These are phyloP conservation scores for Malus sieversii DNA, from an alignment of 306 rosid species.

Conservation along the genomic window DNA sequence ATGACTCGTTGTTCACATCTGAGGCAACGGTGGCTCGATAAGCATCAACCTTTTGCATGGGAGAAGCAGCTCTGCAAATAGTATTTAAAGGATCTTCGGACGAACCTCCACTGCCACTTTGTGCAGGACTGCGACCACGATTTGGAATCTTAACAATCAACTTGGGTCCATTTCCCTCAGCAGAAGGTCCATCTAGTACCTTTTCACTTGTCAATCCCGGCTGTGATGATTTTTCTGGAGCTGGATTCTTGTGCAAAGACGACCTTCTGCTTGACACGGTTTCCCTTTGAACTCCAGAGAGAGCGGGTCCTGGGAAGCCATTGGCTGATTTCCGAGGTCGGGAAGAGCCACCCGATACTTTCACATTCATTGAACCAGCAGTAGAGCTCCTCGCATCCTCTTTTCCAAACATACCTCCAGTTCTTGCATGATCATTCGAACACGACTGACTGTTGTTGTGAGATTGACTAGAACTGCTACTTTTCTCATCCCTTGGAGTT, in stretches of 20 bases:
- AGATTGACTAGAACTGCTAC: slow-evolving; percentile 90
- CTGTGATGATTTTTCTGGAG: slow-evolving; percentile 41
- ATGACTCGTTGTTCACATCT: slow-evolving; percentile 42
- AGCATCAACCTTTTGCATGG: slow-evolving; percentile 45
- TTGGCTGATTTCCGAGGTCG: slow-evolving; percentile 60
- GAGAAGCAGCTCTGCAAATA: slow-evolving; percentile 53
- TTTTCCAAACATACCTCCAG: slow-evolving; percentile 43
- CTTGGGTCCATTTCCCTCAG: slow-evolving; percentile 48
- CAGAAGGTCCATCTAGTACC: slow-evolving; percentile 37
- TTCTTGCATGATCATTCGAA: slow-evolving; percentile 66
- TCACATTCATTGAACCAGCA: slow-evolving; percentile 50
- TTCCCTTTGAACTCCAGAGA: slow-evolving; percentile 52
- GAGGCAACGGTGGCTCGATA: slow-evolving; percentile 27
- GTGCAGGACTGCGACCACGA: slow-evolving; percentile 63
- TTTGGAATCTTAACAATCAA: slow-evolving; percentile 65
- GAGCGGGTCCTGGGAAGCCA: slow-evolving; percentile 52
- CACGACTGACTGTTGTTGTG: slow-evolving; percentile 82
- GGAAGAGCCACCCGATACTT: slow-evolving; percentile 40
- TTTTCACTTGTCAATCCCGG: slow-evolving; percentile 35
- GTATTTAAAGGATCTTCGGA: slow-evolving; percentile 46
- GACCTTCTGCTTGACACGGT: slow-evolving; percentile 21
- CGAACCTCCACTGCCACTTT: slow-evolving; percentile 49
- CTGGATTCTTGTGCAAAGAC: slow-evolving; percentile 26
- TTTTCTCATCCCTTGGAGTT: slow-evolving; percentile 64
- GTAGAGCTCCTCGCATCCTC: slow-evolving; percentile 88